Evolutionary conservation across 1,139 yeast genomes (phyloP).

Genomic region (Suhomyces bribrorum): DNA sequence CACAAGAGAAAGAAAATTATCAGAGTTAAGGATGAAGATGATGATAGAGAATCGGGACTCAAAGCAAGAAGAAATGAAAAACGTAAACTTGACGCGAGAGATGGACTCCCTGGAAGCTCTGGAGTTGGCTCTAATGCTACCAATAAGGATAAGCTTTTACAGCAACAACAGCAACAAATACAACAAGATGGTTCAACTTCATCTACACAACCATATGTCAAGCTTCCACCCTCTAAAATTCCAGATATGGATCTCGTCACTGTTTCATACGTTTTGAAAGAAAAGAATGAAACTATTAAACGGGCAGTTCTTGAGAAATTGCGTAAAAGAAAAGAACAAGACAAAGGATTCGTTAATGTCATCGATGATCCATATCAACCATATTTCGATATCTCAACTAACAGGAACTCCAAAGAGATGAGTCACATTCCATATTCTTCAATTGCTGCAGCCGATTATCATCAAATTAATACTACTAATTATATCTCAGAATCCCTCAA

Average conservation of each 20-base stretch:
- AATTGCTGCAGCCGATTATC: slow-evolving; percentile 68
- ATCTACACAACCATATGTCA: slow-evolving; percentile 76
- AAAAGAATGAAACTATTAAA: slow-evolving; percentile 76
- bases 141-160: slow-evolving; percentile 22
- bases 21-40: slow-evolving; percentile 41
- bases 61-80: slow-evolving; percentile 25
- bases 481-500: slow-evolving; percentile 46
- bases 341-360: slow-evolving; percentile 73
- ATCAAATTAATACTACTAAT: slow-evolving; percentile 66
- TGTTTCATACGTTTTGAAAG: slow-evolving; percentile 71
- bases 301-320: slow-evolving; percentile 82
- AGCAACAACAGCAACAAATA: slow-evolving; percentile 20
- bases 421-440: slow-evolving; percentile 80
- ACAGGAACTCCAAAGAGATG: slow-evolving; percentile 53
- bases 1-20: slow-evolving; percentile 71
- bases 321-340: slow-evolving; percentile 69
- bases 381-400: slow-evolving; percentile 66
- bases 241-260: slow-evolving; percentile 91
- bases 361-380: slow-evolving; percentile 94
- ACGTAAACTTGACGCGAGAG: slow-evolving; percentile 25
- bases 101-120: slow-evolving; percentile 15
- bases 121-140: slow-evolving; percentile 17
- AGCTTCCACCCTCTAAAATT: slow-evolving; percentile 84
- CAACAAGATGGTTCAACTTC: slow-evolving; percentile 30
- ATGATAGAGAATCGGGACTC: slow-evolving; percentile 21